These are phyloP conservation scores for Cardiospermum halicacabum DNA, from an alignment of 345 rosid species.

Conservation along the genomic window DNA sequence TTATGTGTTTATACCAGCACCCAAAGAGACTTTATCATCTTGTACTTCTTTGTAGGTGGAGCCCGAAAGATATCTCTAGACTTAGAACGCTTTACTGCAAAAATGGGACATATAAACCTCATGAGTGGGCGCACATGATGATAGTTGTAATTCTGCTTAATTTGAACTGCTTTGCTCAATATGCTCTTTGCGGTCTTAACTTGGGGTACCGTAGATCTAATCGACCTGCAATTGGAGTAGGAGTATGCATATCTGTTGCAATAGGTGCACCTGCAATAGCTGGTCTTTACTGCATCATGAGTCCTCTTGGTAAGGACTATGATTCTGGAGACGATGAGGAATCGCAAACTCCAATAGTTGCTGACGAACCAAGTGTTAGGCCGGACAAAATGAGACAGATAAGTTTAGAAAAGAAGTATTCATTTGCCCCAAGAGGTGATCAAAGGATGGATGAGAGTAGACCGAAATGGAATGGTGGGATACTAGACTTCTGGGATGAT, in stretches of 20 bases:
- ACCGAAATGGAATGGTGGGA: conserved; percentile 87
- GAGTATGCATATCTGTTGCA: conserved; percentile 69
- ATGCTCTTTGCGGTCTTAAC: conserved; percentile 88
- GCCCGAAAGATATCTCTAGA: conserved; percentile 46
- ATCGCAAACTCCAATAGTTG: conserved; percentile 35
- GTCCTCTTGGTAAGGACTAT: conserved; percentile 90
- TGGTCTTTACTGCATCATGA: conserved; percentile 64
- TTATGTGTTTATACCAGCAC: conserved; percentile 91
- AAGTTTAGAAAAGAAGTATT: conserved; percentile 53
- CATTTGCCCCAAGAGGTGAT: conserved; percentile 53
- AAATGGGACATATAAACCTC: conserved; percentile 80
- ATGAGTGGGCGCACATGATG: conserved; percentile 88
- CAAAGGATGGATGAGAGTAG: conserved; percentile 34
- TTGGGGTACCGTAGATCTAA: conserved; percentile 74
- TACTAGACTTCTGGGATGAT: conserved; percentile 83
- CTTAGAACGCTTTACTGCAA: conserved; percentile 85
- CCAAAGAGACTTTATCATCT: conserved; percentile 87
- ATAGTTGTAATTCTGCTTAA: conserved; percentile 76
- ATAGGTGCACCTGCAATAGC: conserved; percentile 90
- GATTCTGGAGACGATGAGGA: conserved; percentile 57
- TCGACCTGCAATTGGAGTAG: conserved; percentile 86
- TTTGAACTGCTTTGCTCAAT: conserved; percentile 90
- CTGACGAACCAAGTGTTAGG: conserved; percentile 27
- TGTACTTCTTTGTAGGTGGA: conserved; percentile 79
- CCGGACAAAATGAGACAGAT: conserved; percentile 22